Conservation (phyloP, 1,284 basidiomycete genomes). For the Neolentinus lepideus region DNA sequence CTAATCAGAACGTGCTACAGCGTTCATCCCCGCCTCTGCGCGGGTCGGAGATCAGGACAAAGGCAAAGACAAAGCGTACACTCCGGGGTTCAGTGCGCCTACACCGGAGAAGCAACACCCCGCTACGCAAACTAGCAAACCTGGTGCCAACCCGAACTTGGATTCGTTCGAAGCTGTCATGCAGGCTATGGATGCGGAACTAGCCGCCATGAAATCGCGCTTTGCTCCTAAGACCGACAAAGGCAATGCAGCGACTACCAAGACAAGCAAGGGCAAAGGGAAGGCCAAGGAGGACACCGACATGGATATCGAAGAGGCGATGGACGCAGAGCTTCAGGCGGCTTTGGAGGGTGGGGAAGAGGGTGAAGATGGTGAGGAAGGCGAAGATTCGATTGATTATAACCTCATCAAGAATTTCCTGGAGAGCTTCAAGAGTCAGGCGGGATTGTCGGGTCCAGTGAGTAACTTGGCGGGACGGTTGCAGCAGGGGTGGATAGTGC, state of each 20-base stretch:
- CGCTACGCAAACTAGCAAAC: constrained; percentile 21
- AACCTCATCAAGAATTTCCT: constrained; percentile 92
- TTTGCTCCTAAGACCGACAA: constrained; percentile 12
- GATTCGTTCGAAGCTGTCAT: constrained; percentile 92
- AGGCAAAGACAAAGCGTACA: constrained; percentile 1
- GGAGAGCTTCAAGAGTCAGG: constrained; percentile 90
- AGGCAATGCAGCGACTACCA: constrained; percentile 7
- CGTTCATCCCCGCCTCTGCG: constrained; percentile 48
- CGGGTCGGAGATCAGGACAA: not conserved
- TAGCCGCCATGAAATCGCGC: constrained; percentile 37
- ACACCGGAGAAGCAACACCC: constrained; percentile 3
- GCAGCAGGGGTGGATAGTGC: constrained; percentile 65
- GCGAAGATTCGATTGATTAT: constrained; percentile 62
- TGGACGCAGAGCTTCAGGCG: constrained; percentile 79
- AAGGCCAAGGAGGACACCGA: constrained; percentile 33
- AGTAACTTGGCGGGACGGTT: constrained; percentile 81
- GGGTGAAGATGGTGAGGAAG: constrained; percentile 43
- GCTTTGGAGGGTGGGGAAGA: constrained; percentile 56
- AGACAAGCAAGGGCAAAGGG: constrained; percentile 26
- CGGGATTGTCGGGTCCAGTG: constrained; percentile 81
- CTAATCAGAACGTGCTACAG: constrained; percentile 28
- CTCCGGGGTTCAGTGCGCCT: not conserved
- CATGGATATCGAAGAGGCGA: constrained; percentile 66
- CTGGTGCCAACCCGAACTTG: constrained; percentile 58
- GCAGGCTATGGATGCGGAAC: constrained; percentile 87